Evolutionary conservation across 768 basidiomycete species (phyloP).

Genomic region (Tylopilus plumbeoviolaceoides): DNA sequence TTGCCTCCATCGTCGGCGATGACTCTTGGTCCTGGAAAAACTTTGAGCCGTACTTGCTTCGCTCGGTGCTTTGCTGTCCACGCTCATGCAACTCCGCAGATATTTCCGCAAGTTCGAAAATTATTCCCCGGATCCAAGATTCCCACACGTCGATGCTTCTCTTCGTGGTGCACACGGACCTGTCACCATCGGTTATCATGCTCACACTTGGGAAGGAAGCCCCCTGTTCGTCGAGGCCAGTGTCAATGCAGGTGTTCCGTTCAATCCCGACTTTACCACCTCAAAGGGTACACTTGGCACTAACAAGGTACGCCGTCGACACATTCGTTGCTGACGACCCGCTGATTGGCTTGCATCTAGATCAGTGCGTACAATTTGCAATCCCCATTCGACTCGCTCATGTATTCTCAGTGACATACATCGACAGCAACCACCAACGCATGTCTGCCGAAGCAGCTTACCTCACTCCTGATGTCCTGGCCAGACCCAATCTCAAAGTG

Average conservation of each 20-base stretch:
- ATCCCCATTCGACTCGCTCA: background rate
- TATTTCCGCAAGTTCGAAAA: conserved; percentile 70
- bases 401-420: conserved; percentile 56
- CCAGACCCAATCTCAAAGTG: conserved; percentile 62
- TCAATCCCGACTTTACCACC: conserved; percentile 55
- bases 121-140: conserved; percentile 46
- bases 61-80: background rate
- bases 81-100: conserved; percentile 31
- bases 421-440: conserved; percentile 47
- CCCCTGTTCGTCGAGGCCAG: conserved; percentile 55
- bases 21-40: conserved; percentile 53
- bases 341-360: conserved; percentile 20
- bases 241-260: conserved; percentile 46
- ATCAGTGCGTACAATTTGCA: conserved; percentile 35
- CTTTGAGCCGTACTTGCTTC: conserved; percentile 40
- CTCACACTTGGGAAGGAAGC: conserved; percentile 41
- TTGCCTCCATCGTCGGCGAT: conserved; percentile 51
- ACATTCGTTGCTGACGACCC: background rate
- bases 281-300: conserved; percentile 54
- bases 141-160: conserved; percentile 45
- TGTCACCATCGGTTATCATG: conserved; percentile 55
- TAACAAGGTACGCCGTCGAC: conserved; percentile 44
- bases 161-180: conserved; percentile 53
- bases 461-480: conserved; percentile 59
- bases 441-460: conserved; percentile 67